phyloP scores from a whole-genome alignment of 306 rosid genomes.

The Malus orientalis region DNA sequence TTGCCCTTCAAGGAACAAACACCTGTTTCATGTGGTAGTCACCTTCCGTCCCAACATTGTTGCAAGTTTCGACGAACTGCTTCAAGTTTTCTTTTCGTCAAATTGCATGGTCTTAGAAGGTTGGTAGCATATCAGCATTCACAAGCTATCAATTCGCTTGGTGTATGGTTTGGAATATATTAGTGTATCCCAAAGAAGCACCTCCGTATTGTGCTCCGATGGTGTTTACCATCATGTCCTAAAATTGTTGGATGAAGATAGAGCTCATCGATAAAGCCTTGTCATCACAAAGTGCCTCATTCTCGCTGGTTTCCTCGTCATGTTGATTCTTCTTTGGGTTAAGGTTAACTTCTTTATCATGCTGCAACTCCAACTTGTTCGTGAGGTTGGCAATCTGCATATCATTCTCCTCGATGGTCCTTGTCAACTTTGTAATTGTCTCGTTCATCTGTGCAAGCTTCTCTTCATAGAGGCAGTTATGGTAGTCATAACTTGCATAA shows the following conservation, averaged over 20 bases:
- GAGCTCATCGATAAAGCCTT: not conserved
- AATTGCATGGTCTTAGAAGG: not conserved
- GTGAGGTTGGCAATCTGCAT: too few species aligned
- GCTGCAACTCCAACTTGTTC: too few species aligned
- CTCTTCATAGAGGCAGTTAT: accelerated
- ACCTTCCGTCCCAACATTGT: too few species aligned
- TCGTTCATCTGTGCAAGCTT: not conserved
- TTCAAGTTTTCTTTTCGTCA: too few species aligned
- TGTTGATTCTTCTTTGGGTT: too few species aligned
- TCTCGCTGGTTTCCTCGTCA: not conserved
- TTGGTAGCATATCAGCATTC: not conserved
- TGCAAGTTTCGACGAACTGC: too few species aligned
- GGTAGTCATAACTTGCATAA: not conserved
- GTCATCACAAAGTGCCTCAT: too few species aligned
- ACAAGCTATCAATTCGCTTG: not conserved
- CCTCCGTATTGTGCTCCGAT: not conserved
- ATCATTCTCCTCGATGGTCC: too few species aligned
- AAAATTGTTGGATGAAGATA: not conserved
- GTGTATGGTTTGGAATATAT: not conserved
- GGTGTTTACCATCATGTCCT: not conserved
- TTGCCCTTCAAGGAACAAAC: too few species aligned
- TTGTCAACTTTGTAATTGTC: not conserved
- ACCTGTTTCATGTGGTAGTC: too few species aligned
- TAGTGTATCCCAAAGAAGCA: not conserved
- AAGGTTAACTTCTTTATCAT: too few species aligned